phyloP scores from a whole-genome alignment of 192 early-diverging fungal genomes.

The Jimgerdemannia lactiflua region DNA sequence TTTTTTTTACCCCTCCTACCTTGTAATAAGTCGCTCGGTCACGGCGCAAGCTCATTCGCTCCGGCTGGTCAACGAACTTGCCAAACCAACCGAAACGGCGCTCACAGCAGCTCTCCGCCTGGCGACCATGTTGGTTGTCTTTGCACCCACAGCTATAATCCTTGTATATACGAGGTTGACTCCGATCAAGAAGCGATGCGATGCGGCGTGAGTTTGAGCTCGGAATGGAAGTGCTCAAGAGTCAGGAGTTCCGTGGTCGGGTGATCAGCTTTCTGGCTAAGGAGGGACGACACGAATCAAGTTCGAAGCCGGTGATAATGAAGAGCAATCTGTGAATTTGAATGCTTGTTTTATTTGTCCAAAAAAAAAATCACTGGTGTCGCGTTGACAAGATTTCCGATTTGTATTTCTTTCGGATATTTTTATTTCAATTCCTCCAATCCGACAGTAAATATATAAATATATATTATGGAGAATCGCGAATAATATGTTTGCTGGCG shows the following conservation, averaged over 20 bases:
- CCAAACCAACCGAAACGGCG: slow-evolving; percentile 16
- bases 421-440: too few relatives aligned
- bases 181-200: slow-evolving; percentile 38
- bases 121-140: slow-evolving; percentile 21
- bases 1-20: neutral
- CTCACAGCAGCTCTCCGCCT: slow-evolving; percentile 32
- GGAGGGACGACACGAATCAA: neutral
- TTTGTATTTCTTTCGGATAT: too few relatives aligned
- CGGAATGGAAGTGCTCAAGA: slow-evolving; percentile 31
- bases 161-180: slow-evolving; percentile 22
- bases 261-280: slow-evolving; percentile 13
- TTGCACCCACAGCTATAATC: slow-evolving; percentile 39
- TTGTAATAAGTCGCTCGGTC: slow-evolving; percentile 33
- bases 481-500: too few relatives aligned
- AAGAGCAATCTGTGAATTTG: too few relatives aligned
- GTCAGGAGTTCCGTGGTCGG: slow-evolving; percentile 29
- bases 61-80: slow-evolving; percentile 32
- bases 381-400: too few relatives aligned
- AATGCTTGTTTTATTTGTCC: too few relatives aligned
- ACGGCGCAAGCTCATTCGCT: slow-evolving; percentile 29
- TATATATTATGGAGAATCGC: too few relatives aligned
- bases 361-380: too few relatives aligned
- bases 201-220: slow-evolving; percentile 36
- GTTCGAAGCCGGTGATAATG: too few relatives aligned
- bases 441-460: too few relatives aligned